Conservation (phyloP, 179 eudicot genomes). For the Patellifolia procumbens region DNA sequence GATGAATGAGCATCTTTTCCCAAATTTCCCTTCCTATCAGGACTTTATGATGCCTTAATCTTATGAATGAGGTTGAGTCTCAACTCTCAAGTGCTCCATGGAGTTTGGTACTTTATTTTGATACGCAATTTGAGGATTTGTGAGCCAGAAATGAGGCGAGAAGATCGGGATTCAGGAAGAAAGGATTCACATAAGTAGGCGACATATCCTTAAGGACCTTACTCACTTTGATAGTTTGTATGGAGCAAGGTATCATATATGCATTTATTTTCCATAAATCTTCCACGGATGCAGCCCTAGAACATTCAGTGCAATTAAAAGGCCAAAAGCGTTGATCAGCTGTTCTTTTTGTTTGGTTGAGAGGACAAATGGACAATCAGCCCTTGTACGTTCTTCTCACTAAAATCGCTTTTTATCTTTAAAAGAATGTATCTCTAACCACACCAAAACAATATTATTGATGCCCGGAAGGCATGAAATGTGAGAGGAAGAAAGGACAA, state of each 20-base stretch:
- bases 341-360: neutral
- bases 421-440: neutral
- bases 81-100: neutral
- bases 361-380: neutral
- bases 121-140: neutral
- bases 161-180: neutral
- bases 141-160: neutral
- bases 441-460: neutral
- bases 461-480: neutral
- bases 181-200: too few relatives aligned
- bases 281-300: neutral
- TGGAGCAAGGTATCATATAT: neutral
- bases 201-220: neutral
- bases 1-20: neutral
- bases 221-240: neutral
- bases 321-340: neutral
- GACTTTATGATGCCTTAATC: neutral
- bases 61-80: neutral
- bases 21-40: neutral
- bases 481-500: neutral
- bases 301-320: neutral
- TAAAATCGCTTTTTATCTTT: neutral
- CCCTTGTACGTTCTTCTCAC: neutral
- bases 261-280: neutral
- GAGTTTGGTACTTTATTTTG: neutral